Base-by-base conservation (phyloP, 1,284 basidiomycete species). In the Irpex lacteus region DNA sequence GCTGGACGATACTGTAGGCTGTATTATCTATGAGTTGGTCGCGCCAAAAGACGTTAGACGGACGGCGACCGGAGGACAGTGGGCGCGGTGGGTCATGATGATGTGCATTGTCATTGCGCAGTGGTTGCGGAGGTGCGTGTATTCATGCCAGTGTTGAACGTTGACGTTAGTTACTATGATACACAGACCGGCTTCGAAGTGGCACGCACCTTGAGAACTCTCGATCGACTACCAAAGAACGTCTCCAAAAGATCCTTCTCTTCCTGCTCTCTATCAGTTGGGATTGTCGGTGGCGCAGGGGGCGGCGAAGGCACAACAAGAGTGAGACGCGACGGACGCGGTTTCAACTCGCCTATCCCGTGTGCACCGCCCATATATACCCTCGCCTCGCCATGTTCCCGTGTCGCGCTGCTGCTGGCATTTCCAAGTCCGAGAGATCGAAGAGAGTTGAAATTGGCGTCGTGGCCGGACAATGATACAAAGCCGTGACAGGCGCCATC, bases 151-250 rank as follows among this genome's bases (percentile, higher is more conserved):
- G 32, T 34, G 32, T 34, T 1, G 32, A 1, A 34, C 32, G 32
- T 34, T 34, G 32, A 34, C n/a, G 40, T 47, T 47, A 47, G 40
- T 47, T 47, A 47, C 40, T 47, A 47, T 47, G 40, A 11, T 47
- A 47, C 40, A 47, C n/a, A 13, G 34, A 15, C 26, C 6, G 37
- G 21, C 54, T 11, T 19, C 21, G 11, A 19, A 54, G 18, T n/a
- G 40, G 40, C 21, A 63, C 62, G 59, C 32, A 63, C 62, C 58
- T 44, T 37, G 15, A 63, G 49, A n/a, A 63, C 62, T 11, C 62
- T 37, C 50, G 62, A 63, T 8, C 59, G 58, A 19, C 59, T 63
- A 19, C 19, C 21, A 18, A 52, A 8, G 38, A 63, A 63, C 34
- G 59, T 54, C 34, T 50, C 59, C 59, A 60, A 37, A 11, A 60